Evolutionary conservation across 192 early-diverging fungal genomes (phyloP), one percentile per base, ranked within the genome.

Genomic region (Dimargaris cristalligena): DNA sequence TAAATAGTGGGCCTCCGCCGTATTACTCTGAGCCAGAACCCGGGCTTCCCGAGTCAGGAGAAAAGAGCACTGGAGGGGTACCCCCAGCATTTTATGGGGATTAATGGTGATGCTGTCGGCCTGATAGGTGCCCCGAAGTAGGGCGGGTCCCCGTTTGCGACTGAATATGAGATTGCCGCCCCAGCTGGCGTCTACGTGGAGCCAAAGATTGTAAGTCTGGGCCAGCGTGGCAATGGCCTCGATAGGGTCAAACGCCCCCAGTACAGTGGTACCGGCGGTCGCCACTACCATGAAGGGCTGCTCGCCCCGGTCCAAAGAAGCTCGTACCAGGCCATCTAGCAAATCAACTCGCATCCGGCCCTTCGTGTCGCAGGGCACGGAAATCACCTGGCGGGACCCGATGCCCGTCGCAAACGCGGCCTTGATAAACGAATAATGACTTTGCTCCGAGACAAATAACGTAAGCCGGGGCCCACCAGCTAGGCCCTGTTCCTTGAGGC

Each of bases 1-100:
- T 26, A 88, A 58, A 60, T 89, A 91, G 58, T 69, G 68, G 0
- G 86, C 85, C 4, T 70, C 65, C 20, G 87, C 65, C 3, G 80
- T 72, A 62, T 87, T 83, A 33, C 79, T 70, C n/a, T 67, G 61
- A 1, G 71, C 71, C 71, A 91, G 79, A 30, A 74, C 62, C 13
- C 63, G 56, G 0, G 74, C 68, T 50, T 79, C 71, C 20, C 70
- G 70, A 14, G 85, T 72, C 16, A 88, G 56, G 31, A 91, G 63
- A 32, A 84, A 74, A 23, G 85, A 86, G 65, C 89, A 91, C 67
- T 89, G 87, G 34, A 85, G 62, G 1, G 89, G 83, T 25, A 82
- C 76, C 29, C 86, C 86, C 32, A 91, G 67, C 61, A 91, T 73
- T 65, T 91, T 91, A 73, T 91, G 89, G 14, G 89, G 89, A 52